phyloP scores from a whole-genome alignment of 228 moss, liverwort and hornwort species.

The Sphagnum fallax region DNA sequence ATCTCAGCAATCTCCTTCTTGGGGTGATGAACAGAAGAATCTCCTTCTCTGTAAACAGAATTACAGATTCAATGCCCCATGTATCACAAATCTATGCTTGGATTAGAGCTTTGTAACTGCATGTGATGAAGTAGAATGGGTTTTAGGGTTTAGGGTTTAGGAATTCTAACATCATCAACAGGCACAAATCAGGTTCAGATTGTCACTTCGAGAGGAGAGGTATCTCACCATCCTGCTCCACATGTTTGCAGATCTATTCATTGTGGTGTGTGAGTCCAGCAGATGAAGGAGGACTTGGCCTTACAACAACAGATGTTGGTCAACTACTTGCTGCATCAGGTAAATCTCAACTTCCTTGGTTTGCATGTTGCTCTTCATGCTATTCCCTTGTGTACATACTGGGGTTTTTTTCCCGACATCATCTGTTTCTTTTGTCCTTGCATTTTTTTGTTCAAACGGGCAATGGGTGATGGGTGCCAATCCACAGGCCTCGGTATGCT shows the following conservation, averaged over 20 bases:
- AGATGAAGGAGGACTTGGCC: slow-evolving; percentile 14
- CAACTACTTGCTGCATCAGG: slow-evolving; percentile 29
- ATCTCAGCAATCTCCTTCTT: background rate
- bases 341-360: background rate
- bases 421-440: background rate
- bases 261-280: slow-evolving; percentile 24
- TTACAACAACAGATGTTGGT: slow-evolving; percentile 28
- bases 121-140: too few species aligned
- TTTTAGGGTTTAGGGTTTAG: too few species aligned
- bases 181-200: too few species aligned
- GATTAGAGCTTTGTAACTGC: too few species aligned
- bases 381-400: background rate
- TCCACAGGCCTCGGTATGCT: background rate
- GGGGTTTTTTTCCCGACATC: background rate
- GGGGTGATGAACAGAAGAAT: too few species aligned
- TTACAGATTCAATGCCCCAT: too few species aligned
- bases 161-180: too few species aligned
- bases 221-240: too few species aligned
- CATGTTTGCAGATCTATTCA: slow-evolving; percentile 16
- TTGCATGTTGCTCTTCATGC: background rate
- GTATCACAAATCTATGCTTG: too few species aligned
- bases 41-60: too few species aligned
- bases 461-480: background rate
- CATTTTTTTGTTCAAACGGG: background rate
- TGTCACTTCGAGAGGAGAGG: too few species aligned